Base-by-base conservation (phyloP, 2,329 filamentous ascomycete genomes). In the Aspergillus versicolor region DNA sequence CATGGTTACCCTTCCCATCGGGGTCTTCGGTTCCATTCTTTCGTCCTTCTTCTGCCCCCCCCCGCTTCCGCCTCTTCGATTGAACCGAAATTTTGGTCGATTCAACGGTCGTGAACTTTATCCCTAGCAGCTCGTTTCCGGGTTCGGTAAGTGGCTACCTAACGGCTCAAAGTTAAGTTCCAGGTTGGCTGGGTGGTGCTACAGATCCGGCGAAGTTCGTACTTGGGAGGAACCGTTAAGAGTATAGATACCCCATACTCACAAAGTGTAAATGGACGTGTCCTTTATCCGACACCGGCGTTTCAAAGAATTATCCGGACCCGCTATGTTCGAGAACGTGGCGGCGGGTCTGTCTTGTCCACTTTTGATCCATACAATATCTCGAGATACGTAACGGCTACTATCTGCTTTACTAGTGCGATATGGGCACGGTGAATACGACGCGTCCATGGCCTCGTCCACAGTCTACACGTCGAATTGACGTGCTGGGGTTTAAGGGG, bases 1-100 rank as follows among this genome's bases (percentile, higher is more conserved):
- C 56, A 58, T 44, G 56, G 56, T 55, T 47, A n/a, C 34, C 22
- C 12, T 6, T 8, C 8, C 27, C 37, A 37, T 47, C 52, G 13
- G 56, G 40, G 12, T 30, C 52, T 56, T 56, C 52, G 17, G 52
- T 49, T 55, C 57, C 57, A 59, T 59, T 47, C 21, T 38, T 47
- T 34, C 17, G 37, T 11, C 38, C 12, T 13, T 15, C 51, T 19
- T 40, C 51, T 34, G 6, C n/a, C n/a, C n/a, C n/a, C 46, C 46
- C 32, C 47, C 46, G 27, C 38, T 56, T 30, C 22, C 41, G 12
- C 27, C 7, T 24, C 12, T 42, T 17, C n/a, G 22, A 17, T 13
- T n/a, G 48, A 24, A 34, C 37, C 24, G 37, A 41, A 51, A 42
- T 32, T 42, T 42, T 8, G 8, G 43, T 4, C 42, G 27, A 30